Evolutionary conservation across 306 rosid species (phyloP).

Genomic region (Castanopsis chinensis): DNA sequence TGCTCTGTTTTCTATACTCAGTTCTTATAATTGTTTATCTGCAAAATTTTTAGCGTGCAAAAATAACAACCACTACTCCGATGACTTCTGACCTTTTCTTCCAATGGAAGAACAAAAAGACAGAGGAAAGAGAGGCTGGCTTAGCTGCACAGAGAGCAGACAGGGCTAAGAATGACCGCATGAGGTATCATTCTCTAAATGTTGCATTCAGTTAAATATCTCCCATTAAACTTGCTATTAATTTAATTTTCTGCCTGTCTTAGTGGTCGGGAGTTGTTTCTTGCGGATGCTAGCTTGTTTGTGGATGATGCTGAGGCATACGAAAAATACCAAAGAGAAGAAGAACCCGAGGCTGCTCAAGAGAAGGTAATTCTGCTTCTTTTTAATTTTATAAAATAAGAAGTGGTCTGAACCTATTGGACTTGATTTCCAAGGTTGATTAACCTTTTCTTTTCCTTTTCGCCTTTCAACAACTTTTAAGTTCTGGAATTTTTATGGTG

Average conservation of each 20-base stretch:
- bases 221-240: background rate
- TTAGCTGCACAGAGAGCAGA: slow-evolving; percentile 55
- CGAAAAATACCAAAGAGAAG: slow-evolving; percentile 74
- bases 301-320: slow-evolving; percentile 97
- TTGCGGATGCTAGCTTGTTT: slow-evolving; percentile 86
- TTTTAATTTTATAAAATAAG: slow-evolving; percentile 1
- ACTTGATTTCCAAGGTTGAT: background rate
- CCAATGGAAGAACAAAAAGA: slow-evolving; percentile 60
- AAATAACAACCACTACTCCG: slow-evolving; percentile 43
- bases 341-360: slow-evolving; percentile 45
- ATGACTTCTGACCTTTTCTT: slow-evolving; percentile 51
- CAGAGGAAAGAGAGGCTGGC: slow-evolving; percentile 58
- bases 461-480: background rate
- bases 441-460: background rate
- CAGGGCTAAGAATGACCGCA: slow-evolving; percentile 62
- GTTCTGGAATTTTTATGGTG: background rate
- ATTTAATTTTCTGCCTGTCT: slow-evolving; percentile 6
- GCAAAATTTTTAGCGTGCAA: slow-evolving; percentile 41
- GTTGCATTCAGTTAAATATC: background rate
- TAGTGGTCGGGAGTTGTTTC: slow-evolving; percentile 85
- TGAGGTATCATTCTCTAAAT: slow-evolving; percentile 37
- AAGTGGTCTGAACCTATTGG: slow-evolving; percentile 20
- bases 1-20: background rate
- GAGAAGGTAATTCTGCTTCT: slow-evolving; percentile 47
- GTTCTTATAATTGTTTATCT: slow-evolving; percentile 9